phyloP scores from a whole-genome alignment of 805 yeast species.

The Ascoidea tarda region DNA sequence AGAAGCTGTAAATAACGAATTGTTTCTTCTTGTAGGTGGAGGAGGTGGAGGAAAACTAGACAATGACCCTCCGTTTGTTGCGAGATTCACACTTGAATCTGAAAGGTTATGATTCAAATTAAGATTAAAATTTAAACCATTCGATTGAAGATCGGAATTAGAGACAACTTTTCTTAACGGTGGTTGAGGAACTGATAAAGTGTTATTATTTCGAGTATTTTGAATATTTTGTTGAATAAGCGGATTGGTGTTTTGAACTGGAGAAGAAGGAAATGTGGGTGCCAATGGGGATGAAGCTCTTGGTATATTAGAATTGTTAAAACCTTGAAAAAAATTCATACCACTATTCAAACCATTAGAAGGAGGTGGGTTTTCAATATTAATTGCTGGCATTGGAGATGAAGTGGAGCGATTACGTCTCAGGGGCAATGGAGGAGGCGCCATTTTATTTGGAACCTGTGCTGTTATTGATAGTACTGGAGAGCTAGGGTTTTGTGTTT shows the following conservation, averaged over 20 bases:
- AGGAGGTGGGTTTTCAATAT: background rate
- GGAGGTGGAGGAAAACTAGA: background rate
- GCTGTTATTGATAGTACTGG: background rate
- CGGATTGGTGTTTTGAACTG: too few species aligned
- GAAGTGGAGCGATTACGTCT: background rate
- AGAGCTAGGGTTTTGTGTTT: background rate
- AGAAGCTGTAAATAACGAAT: background rate
- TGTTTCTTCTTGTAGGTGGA: background rate
- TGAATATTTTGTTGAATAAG: background rate
- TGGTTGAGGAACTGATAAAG: background rate
- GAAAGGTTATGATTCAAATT: background rate
- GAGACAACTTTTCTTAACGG: background rate
- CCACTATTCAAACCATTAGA: background rate
- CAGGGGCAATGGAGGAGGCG: background rate
- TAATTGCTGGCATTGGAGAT: background rate
- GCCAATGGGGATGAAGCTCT: background rate
- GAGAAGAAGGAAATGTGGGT: too few species aligned
- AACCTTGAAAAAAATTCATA: background rate
- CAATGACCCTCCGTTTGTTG: background rate
- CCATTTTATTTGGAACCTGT: background rate
- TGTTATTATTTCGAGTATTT: too few species aligned
- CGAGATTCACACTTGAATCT: background rate
- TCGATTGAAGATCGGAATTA: background rate
- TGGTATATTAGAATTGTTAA: background rate
- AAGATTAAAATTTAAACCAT: background rate